Conservation (phyloP, 768 basidiomycete species). For the Calocera cornea region DNA sequence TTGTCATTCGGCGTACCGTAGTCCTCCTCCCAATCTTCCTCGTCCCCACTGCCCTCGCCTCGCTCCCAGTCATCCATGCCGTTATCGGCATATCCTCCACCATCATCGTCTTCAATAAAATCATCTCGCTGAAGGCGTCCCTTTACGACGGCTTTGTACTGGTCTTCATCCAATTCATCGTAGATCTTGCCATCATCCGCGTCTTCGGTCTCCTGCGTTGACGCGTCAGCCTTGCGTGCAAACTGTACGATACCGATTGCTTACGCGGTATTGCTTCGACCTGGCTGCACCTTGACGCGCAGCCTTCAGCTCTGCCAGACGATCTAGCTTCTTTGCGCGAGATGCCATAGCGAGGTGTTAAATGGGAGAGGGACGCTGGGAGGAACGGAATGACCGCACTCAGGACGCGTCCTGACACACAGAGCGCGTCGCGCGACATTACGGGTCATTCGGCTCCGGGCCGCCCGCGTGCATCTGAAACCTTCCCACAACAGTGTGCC, state of each 20-base stretch:
- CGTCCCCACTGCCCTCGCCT: constrained; percentile 30
- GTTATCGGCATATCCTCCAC: constrained; percentile 84
- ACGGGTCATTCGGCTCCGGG: neutral
- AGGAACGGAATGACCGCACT: neutral
- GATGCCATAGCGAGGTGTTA: neutral
- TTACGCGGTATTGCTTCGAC: neutral
- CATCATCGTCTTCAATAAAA: constrained; percentile 90
- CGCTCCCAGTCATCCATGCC: constrained; percentile 90
- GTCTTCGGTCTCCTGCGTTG: constrained; percentile 11
- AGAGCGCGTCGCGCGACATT: constrained; percentile 3
- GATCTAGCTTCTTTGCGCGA: neutral
- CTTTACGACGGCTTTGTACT: constrained; percentile 74
- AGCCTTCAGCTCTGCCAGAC: neutral
- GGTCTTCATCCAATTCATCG: constrained; percentile 79
- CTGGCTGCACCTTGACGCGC: neutral
- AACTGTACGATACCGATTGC: neutral
- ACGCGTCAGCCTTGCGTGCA: neutral
- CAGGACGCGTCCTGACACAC: neutral
- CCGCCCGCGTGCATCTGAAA: neutral
- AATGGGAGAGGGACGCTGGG: neutral
- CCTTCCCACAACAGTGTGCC: neutral
- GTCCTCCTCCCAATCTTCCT: constrained; percentile 43
- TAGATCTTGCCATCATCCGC: constrained; percentile 59
- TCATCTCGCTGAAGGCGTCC: constrained; percentile 75
- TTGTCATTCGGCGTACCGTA: constrained; percentile 11